A percentile compares a stretch with the other conserved stretches of the same genome.
Evolutionary conservation across 768 basidiomycete species (phyloP).

Genomic region (Auricularia auricula-judae): DNA sequence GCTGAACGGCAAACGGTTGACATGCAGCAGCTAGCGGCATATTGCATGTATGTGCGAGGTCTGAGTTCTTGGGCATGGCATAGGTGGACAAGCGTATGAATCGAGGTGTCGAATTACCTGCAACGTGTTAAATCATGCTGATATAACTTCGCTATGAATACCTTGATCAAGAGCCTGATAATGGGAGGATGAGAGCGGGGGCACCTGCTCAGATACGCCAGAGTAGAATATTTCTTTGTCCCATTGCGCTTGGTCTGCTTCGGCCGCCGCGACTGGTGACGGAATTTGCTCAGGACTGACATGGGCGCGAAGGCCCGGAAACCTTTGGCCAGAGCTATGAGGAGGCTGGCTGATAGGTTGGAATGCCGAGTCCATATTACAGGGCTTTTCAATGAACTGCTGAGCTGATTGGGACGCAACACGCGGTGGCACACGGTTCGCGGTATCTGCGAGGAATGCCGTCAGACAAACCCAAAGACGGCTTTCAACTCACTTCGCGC

Average conservation of each 20-base stretch:
- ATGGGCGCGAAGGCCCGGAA: constrained; percentile 62
- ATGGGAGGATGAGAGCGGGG: constrained; percentile 80
- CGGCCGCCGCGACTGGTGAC: constrained; percentile 73
- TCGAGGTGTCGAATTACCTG: constrained; percentile 85
- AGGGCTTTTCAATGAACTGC: background rate
- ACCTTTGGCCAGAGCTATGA: constrained; percentile 48
- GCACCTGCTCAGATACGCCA: constrained; percentile 43
- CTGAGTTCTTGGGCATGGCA: constrained; percentile 71
- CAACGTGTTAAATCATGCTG: background rate
- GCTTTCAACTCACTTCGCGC: too few species aligned
- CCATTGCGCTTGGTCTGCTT: constrained; percentile 71
- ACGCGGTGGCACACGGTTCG: too few species aligned
- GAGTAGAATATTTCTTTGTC: constrained; percentile 59
- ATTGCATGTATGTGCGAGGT: constrained; percentile 68
- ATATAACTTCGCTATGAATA: constrained; percentile 12
- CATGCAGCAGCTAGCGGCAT: constrained; percentile 78
- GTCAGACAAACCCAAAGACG: too few species aligned
- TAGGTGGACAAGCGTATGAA: constrained; percentile 85
- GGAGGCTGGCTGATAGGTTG: constrained; percentile 55
- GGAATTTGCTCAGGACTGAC: constrained; percentile 88
- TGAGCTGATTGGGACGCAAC: background rate
- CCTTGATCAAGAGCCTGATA: constrained; percentile 90
- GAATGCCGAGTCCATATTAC: background rate
- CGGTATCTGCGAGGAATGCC: too few species aligned
- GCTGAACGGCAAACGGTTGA: constrained; percentile 84